Base-by-base conservation (phyloP, 805 yeast species). In the Myxozyma nipponensis region DNA sequence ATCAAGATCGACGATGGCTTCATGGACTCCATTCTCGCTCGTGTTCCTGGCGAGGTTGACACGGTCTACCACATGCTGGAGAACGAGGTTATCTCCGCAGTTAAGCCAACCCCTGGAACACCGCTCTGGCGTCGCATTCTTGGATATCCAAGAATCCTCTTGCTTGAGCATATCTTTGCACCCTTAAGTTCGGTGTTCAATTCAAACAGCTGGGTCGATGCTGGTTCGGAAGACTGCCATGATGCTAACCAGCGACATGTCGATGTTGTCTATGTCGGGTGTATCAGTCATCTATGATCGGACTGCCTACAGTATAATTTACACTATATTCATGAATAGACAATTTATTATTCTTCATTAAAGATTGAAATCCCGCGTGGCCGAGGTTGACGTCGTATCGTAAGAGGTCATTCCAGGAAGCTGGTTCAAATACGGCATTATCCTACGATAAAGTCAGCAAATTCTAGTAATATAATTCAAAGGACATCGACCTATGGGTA, bases 1-100 rank as follows among this genome's bases (percentile, higher is more conserved):
- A 58, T 65, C 2, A 46, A 40, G 19, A 46, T 69, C 25, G 57
- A 44, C 38, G 48, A 49, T 26, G 40, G 17, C n/a, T 7, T 46
- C 9, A 34, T 54, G n/a, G 26, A 32, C 6, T 28, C 39, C 21
- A 39, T 52, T 22, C 18, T 49, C 17, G 30, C 41, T 1, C 28
- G 9, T 25, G n/a, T 35, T 17, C 36, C 17, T 36, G 22, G n/a
- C n/a, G 10, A 37, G 5, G 25, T 13, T 42, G 30, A 13, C 44
- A 5, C 46, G 7, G 52, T 49, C 4, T 40, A 40, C 39, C 52
- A 49, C 39, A 23, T 49, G 21, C 18, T 49, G 5, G 49, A 39
- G 23, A 40, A 32, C 13, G 52, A 44, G 24, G 26, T 19, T 6
- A 39, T 49, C 4, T 23, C 15, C 34, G 52, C 52, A 4, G 35